Evolutionary conservation across 2,329 filamentous ascomycete species (phyloP), one percentile per base, ranked within the genome.

Genomic region (Calonectria leucothoes): DNA sequence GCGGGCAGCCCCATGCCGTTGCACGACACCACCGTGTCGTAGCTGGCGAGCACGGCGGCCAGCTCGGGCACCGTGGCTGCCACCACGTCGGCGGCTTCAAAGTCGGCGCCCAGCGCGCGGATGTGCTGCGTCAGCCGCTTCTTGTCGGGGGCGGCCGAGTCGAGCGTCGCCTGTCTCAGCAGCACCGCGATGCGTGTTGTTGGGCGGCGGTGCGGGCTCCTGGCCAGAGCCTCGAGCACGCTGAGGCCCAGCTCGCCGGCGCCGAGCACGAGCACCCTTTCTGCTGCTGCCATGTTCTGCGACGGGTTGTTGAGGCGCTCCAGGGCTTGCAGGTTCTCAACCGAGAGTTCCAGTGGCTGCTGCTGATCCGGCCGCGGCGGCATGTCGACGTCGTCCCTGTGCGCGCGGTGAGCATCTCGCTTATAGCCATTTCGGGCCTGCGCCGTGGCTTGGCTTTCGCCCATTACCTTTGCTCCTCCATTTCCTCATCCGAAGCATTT

Each of bases 191-290:
- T 49, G 39, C 61, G 70, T 1, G 72, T 80, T n/a, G 81, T 81
- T 10, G 77, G 35, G 27, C 83, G 83, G 27, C 83, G 83, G 45
- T 83, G 78, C 0, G 88, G 86, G 75, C 92, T 89, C 0, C 76
- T 63, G 17, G 84, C 80, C 10, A 94, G 86, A 14, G 87, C 84
- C 37, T 86, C 81, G 20, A 93, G 83, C 71, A 94, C 85, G 20
- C 89, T 86, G 6, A 85, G 83, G 63, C 92, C 93, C 17, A 94
- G 88, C 83, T 94, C 92, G 71, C 92, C 92, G n/a, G 90, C 90
- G 66, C 93, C 92, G 71, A 94, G 84, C 65, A 94, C 85, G 64
- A 94, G 90, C 70, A 93, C 71, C 66, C 72, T 82, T 15, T 79
- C 71, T 23, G 76, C 68, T 15, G 79, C 71, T 23, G 76, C 68